Evolutionary conservation across 371 early-diverging fungal species (phyloP).

Genomic region (Mortierella sp.): DNA sequence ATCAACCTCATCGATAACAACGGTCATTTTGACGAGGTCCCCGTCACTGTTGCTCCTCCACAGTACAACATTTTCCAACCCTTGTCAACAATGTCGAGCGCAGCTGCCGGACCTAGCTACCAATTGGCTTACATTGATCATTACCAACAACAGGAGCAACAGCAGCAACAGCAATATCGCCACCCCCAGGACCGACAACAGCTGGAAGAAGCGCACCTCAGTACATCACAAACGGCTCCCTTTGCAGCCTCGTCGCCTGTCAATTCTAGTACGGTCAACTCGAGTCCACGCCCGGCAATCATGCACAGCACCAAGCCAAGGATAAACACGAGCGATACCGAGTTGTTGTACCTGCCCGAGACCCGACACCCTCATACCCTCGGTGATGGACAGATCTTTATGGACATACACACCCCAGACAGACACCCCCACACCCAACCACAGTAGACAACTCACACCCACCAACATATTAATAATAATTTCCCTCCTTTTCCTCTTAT

Average conservation of each 20-base stretch:
- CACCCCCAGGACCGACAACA: neutral
- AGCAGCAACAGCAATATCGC: neutral
- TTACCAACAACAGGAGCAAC: neutral
- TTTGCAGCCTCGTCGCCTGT: neutral
- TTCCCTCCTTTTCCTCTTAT: neutral
- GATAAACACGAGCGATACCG: neutral
- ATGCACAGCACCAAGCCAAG: neutral
- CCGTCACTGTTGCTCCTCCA: neutral
- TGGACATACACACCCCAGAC: neutral
- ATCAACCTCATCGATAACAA: neutral
- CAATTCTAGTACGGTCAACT: neutral
- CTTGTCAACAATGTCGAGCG: neutral
- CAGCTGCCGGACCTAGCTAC: neutral
- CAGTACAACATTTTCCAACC: neutral
- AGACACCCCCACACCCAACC: neutral
- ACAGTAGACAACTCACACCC: neutral
- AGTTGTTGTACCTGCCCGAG: neutral
- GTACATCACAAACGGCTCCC: neutral
- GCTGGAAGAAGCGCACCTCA: neutral
- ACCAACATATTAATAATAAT: neutral
- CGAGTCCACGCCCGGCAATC: neutral
- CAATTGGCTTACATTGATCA: neutral
- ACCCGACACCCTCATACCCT: neutral
- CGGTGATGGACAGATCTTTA: neutral
- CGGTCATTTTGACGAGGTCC: too few relatives aligned